Percentiles rank a stretch among this genome's conserved stretches.
Evolutionary conservation across 257 asterid genomes (phyloP).

Genomic region (Nicotiana paniculata): DNA sequence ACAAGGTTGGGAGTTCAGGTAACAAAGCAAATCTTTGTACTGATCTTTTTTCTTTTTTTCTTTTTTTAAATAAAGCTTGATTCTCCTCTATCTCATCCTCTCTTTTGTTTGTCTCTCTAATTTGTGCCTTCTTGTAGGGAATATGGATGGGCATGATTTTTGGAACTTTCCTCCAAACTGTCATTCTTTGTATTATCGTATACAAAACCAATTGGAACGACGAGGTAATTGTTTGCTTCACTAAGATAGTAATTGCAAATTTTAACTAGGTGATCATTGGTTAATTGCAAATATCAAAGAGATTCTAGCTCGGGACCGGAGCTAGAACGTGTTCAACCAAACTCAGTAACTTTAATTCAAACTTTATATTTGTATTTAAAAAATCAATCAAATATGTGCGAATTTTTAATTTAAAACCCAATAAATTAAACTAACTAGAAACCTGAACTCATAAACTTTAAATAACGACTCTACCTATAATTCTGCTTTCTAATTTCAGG

Average conservation of each 20-base stretch:
- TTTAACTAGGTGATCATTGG: background rate
- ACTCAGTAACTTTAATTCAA: too few relatives aligned
- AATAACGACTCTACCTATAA: too few relatives aligned
- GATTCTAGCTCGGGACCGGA: too few relatives aligned
- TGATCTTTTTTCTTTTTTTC: background rate
- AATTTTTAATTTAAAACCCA: too few relatives aligned
- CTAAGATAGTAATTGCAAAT: background rate
- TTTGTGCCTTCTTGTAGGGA: slow-evolving; percentile 37
- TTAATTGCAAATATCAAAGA: background rate
- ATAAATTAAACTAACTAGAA: too few relatives aligned
- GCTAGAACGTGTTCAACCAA: too few relatives aligned
- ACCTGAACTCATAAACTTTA: too few relatives aligned
- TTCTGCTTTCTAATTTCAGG: slow-evolving; percentile 42
- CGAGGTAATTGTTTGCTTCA: slow-evolving; percentile 44
- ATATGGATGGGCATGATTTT: slow-evolving; percentile 97
- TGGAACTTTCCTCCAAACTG: slow-evolving; percentile 81
- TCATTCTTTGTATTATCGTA: slow-evolving; percentile 53
- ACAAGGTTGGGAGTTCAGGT: slow-evolving; percentile 81
- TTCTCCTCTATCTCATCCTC: too few relatives aligned
- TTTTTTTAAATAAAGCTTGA: too few relatives aligned
- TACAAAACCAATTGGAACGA: slow-evolving; percentile 83
- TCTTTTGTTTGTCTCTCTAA: too few relatives aligned
- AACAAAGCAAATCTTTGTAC: background rate
- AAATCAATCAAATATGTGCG: too few relatives aligned
- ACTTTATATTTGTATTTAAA: too few relatives aligned